A percentile compares a stretch with the other conserved stretches of the same genome.
These are phyloP conservation scores for Globisporangium iwayamae DNA, from an alignment of 352 stramenopile species.

Conservation along the genomic window DNA sequence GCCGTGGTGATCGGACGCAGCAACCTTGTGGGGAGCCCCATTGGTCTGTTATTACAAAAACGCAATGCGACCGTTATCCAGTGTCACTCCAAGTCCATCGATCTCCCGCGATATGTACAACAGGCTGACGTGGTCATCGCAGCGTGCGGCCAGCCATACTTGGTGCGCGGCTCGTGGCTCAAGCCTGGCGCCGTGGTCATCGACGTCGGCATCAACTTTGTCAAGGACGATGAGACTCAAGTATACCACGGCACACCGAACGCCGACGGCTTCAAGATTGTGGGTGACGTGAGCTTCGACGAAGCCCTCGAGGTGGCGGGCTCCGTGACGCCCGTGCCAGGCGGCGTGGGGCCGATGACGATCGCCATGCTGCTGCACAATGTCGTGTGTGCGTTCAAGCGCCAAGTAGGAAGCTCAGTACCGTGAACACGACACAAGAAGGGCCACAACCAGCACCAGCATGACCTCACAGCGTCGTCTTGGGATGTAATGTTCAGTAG, in stretches of 20 bases:
- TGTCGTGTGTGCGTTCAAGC: conserved; percentile 72
- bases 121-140: conserved; percentile 97
- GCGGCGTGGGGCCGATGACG: conserved; percentile 98
- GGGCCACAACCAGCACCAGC: background rate
- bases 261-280: conserved; percentile 92
- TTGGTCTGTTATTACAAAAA: conserved; percentile 94
- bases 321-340: conserved; percentile 96
- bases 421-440: conserved; percentile 10
- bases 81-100: conserved; percentile 93
- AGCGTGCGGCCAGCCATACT: conserved; percentile 92
- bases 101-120: conserved; percentile 87
- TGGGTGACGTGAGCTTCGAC: conserved; percentile 95
- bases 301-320: conserved; percentile 80
- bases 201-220: conserved; percentile 99
- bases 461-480: conserved; percentile 2
- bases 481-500: conserved; percentile 4
- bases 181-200: conserved; percentile 97
- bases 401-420: conserved; percentile 41
- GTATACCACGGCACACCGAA: conserved; percentile 52
- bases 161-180: conserved; percentile 95
- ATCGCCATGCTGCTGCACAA: conserved; percentile 95
- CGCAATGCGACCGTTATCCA: conserved; percentile 97
- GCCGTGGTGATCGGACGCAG: conserved; percentile 96
- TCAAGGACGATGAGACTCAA: conserved; percentile 61
- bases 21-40: conserved; percentile 97